These are phyloP conservation scores for Limonium bicolor DNA, from an alignment of 148 eudicot species.

Conservation along the genomic window DNA sequence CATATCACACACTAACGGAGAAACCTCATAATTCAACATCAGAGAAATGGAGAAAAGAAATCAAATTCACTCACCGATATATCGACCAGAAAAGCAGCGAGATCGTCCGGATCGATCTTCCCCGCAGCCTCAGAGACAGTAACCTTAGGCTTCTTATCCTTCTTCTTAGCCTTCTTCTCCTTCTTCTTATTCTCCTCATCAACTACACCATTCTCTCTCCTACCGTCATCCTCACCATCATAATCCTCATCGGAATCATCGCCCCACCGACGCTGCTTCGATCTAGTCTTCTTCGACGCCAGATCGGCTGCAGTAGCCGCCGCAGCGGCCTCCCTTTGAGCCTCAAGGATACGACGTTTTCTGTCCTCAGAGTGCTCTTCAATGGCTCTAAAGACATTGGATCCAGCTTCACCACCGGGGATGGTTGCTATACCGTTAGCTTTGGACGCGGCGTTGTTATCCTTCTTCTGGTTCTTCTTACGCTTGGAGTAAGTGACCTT, in stretches of 20 bases:
- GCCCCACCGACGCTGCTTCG: conserved; percentile 18
- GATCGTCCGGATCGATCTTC: conserved; percentile 42
- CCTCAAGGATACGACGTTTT: conserved; percentile 30
- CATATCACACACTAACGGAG: neutral
- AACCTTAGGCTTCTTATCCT: conserved; percentile 60
- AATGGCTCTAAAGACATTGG: conserved; percentile 32
- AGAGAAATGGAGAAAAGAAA: neutral
- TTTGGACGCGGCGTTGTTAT: conserved; percentile 9
- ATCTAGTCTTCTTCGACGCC: conserved; percentile 14
- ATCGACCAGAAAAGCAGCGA: conserved; percentile 39
- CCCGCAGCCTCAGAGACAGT: conserved; percentile 53
- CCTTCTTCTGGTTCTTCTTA: conserved; percentile 20
- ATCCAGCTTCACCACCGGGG: conserved; percentile 10
- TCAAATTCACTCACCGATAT: conserved; percentile 23
- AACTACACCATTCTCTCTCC: conserved; percentile 18
- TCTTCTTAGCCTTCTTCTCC: conserved; percentile 39
- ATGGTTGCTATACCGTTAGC: conserved; percentile 4
- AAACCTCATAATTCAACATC: neutral
- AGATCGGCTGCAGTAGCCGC: conserved; percentile 9
- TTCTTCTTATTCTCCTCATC: conserved; percentile 18
- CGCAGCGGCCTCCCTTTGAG: conserved; percentile 22
- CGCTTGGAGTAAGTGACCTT: conserved; percentile 39
- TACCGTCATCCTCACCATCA: conserved; percentile 18
- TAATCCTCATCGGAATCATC: conserved; percentile 26
- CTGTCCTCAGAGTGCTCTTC: conserved; percentile 60